Conservation (phyloP, 2,329 filamentous ascomycete species). For the Microdochium nivale region DNA sequence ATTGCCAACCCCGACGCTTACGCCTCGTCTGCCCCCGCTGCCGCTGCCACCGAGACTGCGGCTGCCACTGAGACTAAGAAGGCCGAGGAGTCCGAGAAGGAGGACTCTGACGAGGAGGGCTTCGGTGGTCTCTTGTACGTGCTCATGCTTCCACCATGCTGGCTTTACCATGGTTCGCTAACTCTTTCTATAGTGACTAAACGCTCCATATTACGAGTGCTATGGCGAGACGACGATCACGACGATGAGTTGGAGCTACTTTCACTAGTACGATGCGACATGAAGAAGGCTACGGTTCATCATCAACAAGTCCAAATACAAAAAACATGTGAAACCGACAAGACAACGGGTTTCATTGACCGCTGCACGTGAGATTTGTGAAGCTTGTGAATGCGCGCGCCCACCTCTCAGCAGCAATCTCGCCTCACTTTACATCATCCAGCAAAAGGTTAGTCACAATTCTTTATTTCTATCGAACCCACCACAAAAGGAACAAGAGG, state of each 20-base stretch:
- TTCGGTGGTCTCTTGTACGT: conserved; percentile 75
- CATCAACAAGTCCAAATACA: conserved; percentile 1
- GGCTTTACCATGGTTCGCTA: conserved; percentile 19
- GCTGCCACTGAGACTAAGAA: conserved; percentile 52
- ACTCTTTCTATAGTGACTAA: conserved; percentile 40
- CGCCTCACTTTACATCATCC: no score
- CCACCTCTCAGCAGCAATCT: no score
- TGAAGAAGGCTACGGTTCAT: not conserved
- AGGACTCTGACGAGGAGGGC: conserved; percentile 60
- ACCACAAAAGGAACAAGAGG: conserved; percentile 8
- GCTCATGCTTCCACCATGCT: not conserved
- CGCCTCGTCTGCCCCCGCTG: conserved; percentile 70
- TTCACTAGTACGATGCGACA: conserved; percentile 24
- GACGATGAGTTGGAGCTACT: conserved; percentile 22
- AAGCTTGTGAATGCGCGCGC: no score
- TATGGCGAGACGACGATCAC: not conserved
- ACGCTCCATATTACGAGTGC: conserved; percentile 18
- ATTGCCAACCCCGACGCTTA: conserved; percentile 98
- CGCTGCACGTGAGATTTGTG: no score
- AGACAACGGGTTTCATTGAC: no score
- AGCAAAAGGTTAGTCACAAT: not conserved
- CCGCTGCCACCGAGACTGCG: conserved; percentile 43
- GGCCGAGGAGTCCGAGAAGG: conserved; percentile 59
- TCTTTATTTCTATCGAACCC: conserved; percentile 2
- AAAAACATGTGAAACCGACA: not conserved